phyloP scores from a whole-genome alignment of 768 basidiomycete genomes.

The Boletus edulis region DNA sequence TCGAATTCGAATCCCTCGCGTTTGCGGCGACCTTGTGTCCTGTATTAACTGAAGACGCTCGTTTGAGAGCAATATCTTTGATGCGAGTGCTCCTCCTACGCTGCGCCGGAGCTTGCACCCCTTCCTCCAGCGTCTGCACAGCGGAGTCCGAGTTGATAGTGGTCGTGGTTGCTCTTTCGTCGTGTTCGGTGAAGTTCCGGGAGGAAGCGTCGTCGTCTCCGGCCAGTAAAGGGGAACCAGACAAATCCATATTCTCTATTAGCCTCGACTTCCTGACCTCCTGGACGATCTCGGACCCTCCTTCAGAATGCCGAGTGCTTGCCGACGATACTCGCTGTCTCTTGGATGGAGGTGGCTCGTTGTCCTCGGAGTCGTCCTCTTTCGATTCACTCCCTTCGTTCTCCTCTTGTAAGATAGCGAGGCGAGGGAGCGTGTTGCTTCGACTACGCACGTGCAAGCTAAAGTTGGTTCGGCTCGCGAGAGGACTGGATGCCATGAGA shows the following conservation, averaged over 20 bases:
- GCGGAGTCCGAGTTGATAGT: background rate
- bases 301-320: background rate
- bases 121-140: background rate
- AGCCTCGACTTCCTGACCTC: constrained; percentile 16
- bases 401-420: constrained; percentile 29
- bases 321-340: constrained; percentile 14
- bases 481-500: constrained; percentile 25
- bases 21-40: background rate
- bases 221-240: constrained; percentile 22
- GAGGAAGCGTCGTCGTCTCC: background rate
- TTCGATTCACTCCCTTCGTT: constrained; percentile 19
- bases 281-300: background rate
- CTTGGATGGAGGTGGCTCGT: constrained; percentile 19
- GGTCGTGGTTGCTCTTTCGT: background rate
- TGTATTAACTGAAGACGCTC: constrained; percentile 2
- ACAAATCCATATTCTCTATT: constrained; percentile 27
- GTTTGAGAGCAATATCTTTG: constrained; percentile 12
- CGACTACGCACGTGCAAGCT: constrained; percentile 6
- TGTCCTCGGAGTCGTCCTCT: constrained; percentile 5
- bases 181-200: background rate
- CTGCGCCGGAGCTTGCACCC: background rate
- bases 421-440: constrained; percentile 4
- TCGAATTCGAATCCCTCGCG: constrained; percentile 2
- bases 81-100: constrained; percentile 27
- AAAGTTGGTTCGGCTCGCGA: constrained; percentile 19